These are phyloP conservation scores for Simmondsia chinensis DNA, from an alignment of 148 eudicot species.

Conservation along the genomic window DNA sequence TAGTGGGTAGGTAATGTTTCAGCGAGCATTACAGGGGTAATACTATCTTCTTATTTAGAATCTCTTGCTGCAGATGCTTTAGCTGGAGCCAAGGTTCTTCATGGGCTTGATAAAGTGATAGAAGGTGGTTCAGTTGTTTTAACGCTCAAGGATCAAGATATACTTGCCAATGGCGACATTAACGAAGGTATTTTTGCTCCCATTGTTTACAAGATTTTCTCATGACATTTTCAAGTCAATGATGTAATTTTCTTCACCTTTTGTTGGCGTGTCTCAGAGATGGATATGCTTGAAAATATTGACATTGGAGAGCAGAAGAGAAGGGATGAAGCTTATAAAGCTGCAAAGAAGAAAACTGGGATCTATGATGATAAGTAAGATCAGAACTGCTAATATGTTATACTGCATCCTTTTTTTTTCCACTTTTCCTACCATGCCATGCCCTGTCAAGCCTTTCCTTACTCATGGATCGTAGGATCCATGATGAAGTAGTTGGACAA, in stretches of 20 bases:
- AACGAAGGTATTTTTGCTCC: conserved; percentile 52
- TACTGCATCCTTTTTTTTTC: too few relatives aligned
- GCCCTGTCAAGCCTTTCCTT: too few relatives aligned
- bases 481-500: too few relatives aligned
- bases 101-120: conserved; percentile 90
- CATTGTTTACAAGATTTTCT: too few relatives aligned
- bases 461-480: too few relatives aligned
- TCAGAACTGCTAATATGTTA: too few relatives aligned
- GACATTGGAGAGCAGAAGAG: conserved; percentile 96
- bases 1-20: not conserved
- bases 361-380: conserved; percentile 77
- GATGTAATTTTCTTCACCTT: conserved; percentile 2
- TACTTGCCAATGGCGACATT: conserved; percentile 82
- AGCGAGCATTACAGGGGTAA: not conserved
- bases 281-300: conserved; percentile 96
- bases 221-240: not conserved
- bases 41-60: conserved; percentile 6
- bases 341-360: conserved; percentile 75
- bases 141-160: conserved; percentile 94
- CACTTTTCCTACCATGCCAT: too few relatives aligned
- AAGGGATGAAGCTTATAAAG: conserved; percentile 84
- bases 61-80: conserved; percentile 33
- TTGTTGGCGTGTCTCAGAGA: conserved; percentile 37
- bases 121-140: conserved; percentile 98
- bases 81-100: conserved; percentile 89